Percentiles rank a stretch among this genome's conserved stretches.
Conservation (phyloP, 306 rosid species). For the Cucumis cinereus region DNA sequence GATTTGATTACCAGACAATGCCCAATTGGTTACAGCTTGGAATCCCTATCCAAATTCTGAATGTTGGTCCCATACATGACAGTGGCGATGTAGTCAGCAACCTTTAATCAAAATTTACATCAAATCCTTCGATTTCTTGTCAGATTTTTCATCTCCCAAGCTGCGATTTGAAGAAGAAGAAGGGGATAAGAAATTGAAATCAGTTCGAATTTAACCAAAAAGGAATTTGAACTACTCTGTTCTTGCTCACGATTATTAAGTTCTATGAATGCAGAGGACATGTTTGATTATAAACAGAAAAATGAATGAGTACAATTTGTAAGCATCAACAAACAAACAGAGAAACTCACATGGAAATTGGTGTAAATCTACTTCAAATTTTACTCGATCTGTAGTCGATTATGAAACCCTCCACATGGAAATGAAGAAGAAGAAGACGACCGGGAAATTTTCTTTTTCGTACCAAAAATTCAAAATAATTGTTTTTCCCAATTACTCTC, state of each 20-base stretch:
- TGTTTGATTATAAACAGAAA: neutral
- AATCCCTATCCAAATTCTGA: conserved; percentile 6
- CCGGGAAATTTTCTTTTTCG: neutral
- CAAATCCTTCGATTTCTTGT: conserved; percentile 5
- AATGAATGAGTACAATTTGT: neutral
- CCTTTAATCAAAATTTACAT: neutral
- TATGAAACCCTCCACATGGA: neutral
- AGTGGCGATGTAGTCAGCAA: conserved; percentile 9
- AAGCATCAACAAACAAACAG: neutral
- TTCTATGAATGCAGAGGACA: neutral
- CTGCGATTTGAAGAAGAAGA: neutral
- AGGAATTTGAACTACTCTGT: neutral
- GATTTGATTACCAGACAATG: conserved; percentile 10
- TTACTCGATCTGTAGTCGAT: neutral
- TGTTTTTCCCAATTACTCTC: neutral
- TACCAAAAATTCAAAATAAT: neutral
- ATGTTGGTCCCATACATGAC: conserved; percentile 5
- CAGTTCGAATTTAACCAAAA: neutral
- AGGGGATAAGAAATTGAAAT: neutral
- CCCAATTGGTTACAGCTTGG: conserved; percentile 9
- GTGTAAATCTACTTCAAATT: neutral
- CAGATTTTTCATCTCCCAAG: neutral
- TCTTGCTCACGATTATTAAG: neutral
- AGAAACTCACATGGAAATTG: conserved; percentile 8
- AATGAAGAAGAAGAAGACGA: neutral